Percentiles rank a stretch among this genome's conserved stretches.
Evolutionary conservation across 164 flowering plant genomes (phyloP).

Genomic region (Litsea cubeba): DNA sequence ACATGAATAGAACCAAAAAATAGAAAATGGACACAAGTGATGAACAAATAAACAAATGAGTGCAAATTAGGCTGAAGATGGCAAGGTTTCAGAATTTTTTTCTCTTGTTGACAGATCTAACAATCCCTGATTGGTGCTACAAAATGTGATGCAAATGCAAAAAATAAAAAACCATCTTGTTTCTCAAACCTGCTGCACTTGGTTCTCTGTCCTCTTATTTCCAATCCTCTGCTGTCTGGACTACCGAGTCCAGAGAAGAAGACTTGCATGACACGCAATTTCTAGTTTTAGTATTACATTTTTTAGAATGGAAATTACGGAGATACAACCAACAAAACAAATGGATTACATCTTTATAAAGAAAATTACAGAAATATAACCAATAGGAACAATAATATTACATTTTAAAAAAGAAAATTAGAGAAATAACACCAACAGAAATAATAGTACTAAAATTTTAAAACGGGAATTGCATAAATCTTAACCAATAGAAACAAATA

Average conservation of each 20-base stretch:
- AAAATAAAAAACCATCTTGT: background rate
- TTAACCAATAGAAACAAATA: background rate
- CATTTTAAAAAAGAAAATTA: background rate
- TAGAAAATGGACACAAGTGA: no score
- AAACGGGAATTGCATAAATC: no score
- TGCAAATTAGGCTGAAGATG: background rate
- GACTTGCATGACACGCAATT: slow-evolving; percentile 29
- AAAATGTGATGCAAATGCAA: background rate
- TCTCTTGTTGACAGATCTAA: background rate
- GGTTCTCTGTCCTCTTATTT: slow-evolving; percentile 25
- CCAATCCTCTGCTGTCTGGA: slow-evolving; percentile 64
- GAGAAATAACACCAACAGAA: no score
- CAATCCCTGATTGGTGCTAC: background rate
- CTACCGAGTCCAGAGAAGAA: slow-evolving; percentile 58
- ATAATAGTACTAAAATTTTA: background rate
- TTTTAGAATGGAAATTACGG: background rate
- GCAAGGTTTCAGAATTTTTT: background rate
- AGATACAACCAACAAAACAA: background rate
- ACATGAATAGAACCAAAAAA: no score
- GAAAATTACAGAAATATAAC: no score
- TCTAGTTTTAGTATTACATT: background rate
- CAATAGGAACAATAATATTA: background rate
- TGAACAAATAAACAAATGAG: no score
- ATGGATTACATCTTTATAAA: no score
- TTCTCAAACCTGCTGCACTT: no score